Percentiles rank a stretch among this genome's conserved stretches.
Conservation (phyloP, 768 basidiomycete genomes). For the Lactarius sp. region DNA sequence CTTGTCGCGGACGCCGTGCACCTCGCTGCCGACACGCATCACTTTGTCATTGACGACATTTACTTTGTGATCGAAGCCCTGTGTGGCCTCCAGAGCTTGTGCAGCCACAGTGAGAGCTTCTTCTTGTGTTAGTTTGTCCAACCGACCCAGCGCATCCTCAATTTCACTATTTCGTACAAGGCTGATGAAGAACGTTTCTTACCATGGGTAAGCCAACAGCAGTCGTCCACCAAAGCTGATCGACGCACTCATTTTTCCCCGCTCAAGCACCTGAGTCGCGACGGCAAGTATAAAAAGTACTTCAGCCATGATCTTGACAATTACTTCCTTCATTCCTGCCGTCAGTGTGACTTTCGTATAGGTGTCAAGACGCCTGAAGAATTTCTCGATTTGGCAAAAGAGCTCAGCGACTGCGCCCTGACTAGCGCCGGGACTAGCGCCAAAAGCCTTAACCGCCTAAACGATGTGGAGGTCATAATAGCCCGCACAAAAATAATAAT, state of each 20-base stretch:
- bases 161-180: not conserved
- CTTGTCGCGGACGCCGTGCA: not conserved
- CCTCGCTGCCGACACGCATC: too few species aligned
- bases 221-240: too few species aligned
- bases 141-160: not conserved
- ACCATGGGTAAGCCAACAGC: not conserved
- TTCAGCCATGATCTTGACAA: conserved; percentile 2
- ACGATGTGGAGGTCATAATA: not conserved
- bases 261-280: not conserved
- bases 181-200: not conserved
- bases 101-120: not conserved
- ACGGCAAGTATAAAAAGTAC: not conserved
- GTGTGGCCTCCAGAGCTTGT: not conserved
- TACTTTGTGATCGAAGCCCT: not conserved
- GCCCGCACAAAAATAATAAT: too few species aligned
- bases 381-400: not conserved
- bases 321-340: not conserved
- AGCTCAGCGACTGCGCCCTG: not conserved
- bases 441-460: not conserved
- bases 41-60: too few species aligned
- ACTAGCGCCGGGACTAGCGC: not conserved
- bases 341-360: not conserved
- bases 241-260: not conserved
- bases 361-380: not conserved
- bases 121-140: conserved; percentile 1